Base-by-base conservation (phyloP, 768 basidiomycete genomes). In the Tubosaeta sp. region DNA sequence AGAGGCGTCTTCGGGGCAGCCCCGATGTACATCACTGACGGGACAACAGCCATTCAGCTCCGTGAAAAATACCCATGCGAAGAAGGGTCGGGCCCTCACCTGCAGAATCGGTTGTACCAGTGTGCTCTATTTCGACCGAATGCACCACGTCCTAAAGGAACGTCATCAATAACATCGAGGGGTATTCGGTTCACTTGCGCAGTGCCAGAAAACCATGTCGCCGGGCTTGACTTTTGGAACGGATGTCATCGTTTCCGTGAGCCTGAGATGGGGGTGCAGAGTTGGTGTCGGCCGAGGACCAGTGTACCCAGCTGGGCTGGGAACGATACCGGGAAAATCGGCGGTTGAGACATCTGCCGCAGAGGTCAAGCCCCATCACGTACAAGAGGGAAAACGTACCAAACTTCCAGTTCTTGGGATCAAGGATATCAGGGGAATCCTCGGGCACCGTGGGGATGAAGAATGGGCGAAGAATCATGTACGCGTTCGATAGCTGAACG, bases 161-260 rank as follows among this genome's bases (percentile, higher is more conserved):
- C 44, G 3, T 52, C 14, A 31, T 34, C 4, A 38, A 32, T 14
- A 10, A 12, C 24, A 29, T 30, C 32, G 8, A 6, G 32, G 30
- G 3, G 29, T 6, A 5, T 7, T 22, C 56, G n/a, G 3, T 27
- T 30, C 2, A 53, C 71, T 38, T 47, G 77, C 80, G 51, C 82
- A 84, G 57, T 87, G 85, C 85, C 87, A 89, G 67, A 85, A 88
- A 3, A 87, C 84, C 59, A 84, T 81, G 60, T 90, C 88, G 2
- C 89, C 89, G 0, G 87, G 87, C 46, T 75, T 71, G 6, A 90
- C 87, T 54, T 74, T 78, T 2, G 87, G 87, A 9, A 87, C 73
- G 2, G 83, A 81, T 24, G 80, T 79, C 85, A 90, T 88, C 1
- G 81, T 82, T 42, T 77, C 68, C 0, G 76, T 74, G 2, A 89